Conservation (phyloP, 1,284 basidiomycete species). For the Volvariella surrecta region DNA sequence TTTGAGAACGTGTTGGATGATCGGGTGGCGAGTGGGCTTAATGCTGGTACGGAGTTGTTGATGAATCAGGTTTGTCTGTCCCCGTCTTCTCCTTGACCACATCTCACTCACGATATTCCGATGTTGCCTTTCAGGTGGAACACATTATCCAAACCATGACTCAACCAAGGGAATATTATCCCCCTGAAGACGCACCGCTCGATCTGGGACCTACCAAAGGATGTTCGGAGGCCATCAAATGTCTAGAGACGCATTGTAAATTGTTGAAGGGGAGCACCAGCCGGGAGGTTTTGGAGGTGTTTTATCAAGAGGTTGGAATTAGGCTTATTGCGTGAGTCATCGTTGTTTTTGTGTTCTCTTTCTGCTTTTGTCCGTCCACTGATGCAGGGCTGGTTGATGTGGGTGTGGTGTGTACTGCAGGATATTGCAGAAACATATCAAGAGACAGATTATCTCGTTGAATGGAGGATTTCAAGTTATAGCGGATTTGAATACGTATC, state of each 20-base stretch:
- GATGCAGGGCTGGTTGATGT: not conserved
- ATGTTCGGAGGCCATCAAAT: conserved; percentile 80
- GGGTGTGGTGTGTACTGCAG: conserved; percentile 27
- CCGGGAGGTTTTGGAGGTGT: conserved; percentile 94
- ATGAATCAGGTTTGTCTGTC: conserved; percentile 76
- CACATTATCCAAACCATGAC: conserved; percentile 85
- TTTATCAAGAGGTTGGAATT: conserved; percentile 95
- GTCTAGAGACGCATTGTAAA: conserved; percentile 84
- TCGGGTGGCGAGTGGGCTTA: conserved; percentile 86
- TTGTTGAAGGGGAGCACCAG: conserved; percentile 90
- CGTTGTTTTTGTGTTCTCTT: not conserved
- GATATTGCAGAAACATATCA: conserved; percentile 94
- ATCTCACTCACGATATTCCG: conserved; percentile 7
- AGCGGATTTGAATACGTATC: conserved; percentile 90
- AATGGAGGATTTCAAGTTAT: conserved; percentile 94
- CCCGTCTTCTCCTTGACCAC: conserved; percentile 3
- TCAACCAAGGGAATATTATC: conserved; percentile 84
- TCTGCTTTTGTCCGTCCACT: conserved; percentile 3
- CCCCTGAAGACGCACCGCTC: conserved; percentile 64
- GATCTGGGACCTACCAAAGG: conserved; percentile 83
- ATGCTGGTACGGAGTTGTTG: conserved; percentile 90
- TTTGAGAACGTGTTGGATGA: conserved; percentile 93
- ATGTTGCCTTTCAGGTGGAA: conserved; percentile 81
- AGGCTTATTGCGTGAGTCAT: conserved; percentile 76
- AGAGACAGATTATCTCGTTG: conserved; percentile 92